Percentiles rank a stretch among this genome's conserved stretches.
Evolutionary conservation across 2,329 filamentous ascomycete species (phyloP).

Genomic region (Dactylellina cionopaga): DNA sequence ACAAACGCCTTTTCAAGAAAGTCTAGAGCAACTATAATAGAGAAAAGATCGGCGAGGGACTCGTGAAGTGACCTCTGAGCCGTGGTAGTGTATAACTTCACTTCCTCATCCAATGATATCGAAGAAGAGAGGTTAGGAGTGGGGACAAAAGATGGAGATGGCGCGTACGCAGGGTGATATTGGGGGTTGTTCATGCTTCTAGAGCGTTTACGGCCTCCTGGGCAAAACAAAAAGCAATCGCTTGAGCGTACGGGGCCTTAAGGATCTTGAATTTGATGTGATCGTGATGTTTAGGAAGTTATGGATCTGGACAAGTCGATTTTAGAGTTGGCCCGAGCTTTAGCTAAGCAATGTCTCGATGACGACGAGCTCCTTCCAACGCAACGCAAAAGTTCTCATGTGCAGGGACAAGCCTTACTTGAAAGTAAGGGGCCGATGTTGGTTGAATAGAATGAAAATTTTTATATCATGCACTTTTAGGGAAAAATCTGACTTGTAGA

Average conservation of each 20-base stretch:
- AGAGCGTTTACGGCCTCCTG: slow-evolving; percentile 14
- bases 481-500: not conserved
- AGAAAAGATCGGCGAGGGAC: slow-evolving; percentile 95
- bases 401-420: too few species aligned
- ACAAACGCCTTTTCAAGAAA: slow-evolving; percentile 96
- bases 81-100: slow-evolving; percentile 86
- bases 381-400: slow-evolving; percentile 49
- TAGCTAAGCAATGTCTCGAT: slow-evolving; percentile 14
- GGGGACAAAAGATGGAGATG: slow-evolving; percentile 56
- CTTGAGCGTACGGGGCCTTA: slow-evolving; percentile 8
- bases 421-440: too few species aligned
- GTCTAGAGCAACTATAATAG: slow-evolving; percentile 94
- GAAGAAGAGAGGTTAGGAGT: slow-evolving; percentile 55
- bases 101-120: slow-evolving; percentile 73
- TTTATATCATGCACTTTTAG: too few species aligned
- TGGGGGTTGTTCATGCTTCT: slow-evolving; percentile 53
- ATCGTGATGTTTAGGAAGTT: slow-evolving; percentile 36
- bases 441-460: too few species aligned
- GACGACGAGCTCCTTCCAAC: slow-evolving; percentile 23
- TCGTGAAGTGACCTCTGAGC: slow-evolving; percentile 93
- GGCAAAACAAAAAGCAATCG: slow-evolving; percentile 6
- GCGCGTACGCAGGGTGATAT: slow-evolving; percentile 57
- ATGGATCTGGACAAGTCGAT: slow-evolving; percentile 43
- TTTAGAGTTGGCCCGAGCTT: slow-evolving; percentile 51
- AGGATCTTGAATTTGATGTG: slow-evolving; percentile 17